phyloP scores from a whole-genome alignment of 192 early-diverging fungal species.

The Gamsiella multidivaricata region DNA sequence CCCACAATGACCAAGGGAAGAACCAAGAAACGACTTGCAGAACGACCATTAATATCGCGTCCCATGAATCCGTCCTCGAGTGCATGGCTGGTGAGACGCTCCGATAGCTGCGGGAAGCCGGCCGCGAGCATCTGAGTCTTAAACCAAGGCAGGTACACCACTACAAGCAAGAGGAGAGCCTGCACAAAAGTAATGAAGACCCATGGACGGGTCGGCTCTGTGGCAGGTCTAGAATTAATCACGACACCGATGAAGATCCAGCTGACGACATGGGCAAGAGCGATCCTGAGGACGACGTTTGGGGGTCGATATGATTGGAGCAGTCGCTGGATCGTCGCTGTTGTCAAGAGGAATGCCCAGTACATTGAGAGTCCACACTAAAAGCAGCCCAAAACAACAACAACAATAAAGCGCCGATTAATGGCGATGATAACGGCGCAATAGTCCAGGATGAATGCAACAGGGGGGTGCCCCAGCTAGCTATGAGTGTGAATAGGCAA shows the following conservation, averaged over 20 bases:
- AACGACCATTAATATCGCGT: conserved; percentile 39
- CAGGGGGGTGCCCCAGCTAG: no score
- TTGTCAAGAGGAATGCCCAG: conserved; percentile 64
- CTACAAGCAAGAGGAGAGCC: conserved; percentile 46
- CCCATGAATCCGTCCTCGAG: conserved; percentile 54
- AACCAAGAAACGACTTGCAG: conserved; percentile 38
- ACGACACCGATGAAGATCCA: conserved; percentile 58
- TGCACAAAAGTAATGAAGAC: conserved; percentile 58
- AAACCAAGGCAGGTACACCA: conserved; percentile 44
- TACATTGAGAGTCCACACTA: conserved; percentile 63
- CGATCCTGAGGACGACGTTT: conserved; percentile 59
- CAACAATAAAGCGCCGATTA: not conserved
- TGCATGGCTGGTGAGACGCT: conserved; percentile 22
- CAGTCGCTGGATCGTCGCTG: conserved; percentile 58
- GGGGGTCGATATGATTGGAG: conserved; percentile 60
- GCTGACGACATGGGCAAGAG: conserved; percentile 54
- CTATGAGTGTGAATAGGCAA: no score
- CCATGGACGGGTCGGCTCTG: conserved; percentile 63
- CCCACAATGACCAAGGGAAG: conserved; percentile 58
- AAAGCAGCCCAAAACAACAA: not conserved
- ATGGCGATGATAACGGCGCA: not conserved
- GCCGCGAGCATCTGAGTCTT: conserved; percentile 26
- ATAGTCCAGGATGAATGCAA: no score
- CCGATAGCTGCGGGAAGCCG: conserved; percentile 32
- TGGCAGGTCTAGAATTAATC: conserved; percentile 47